A percentile compares a stretch with the other conserved stretches of the same genome.
Evolutionary conservation across 495 filamentous ascomycete species (phyloP).

Genomic region (Aspergillus homomorphus): DNA sequence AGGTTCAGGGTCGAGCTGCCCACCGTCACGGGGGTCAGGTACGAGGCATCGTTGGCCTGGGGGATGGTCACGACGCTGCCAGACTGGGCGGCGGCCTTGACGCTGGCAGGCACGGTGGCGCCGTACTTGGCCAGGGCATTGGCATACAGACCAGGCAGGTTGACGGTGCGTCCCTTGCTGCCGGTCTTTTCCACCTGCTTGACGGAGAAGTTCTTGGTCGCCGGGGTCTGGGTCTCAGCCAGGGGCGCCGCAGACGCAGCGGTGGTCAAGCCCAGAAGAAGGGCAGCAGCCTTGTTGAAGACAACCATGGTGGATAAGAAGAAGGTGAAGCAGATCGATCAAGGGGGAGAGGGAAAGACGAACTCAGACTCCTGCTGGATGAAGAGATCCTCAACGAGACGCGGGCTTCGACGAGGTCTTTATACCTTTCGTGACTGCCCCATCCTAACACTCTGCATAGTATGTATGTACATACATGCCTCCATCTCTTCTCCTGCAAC

Average conservation of each 20-base stretch:
- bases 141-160: conserved; percentile 42
- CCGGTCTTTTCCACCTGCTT: conserved; percentile 32
- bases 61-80: conserved; percentile 54
- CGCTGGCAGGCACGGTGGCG: conserved; percentile 35
- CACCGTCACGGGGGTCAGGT: conserved; percentile 63
- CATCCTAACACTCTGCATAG: background rate
- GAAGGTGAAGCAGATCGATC: background rate
- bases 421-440: conserved; percentile 10
- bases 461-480: too few species aligned
- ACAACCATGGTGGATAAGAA: conserved; percentile 37
- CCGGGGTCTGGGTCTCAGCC: conserved; percentile 8
- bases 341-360: background rate
- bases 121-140: conserved; percentile 45
- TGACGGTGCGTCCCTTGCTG: conserved; percentile 27
- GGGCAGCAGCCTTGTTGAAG: conserved; percentile 37
- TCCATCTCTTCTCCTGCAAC: too few species aligned
- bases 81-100: conserved; percentile 45
- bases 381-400: background rate
- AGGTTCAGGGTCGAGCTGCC: conserved; percentile 61
- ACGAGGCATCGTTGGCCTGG: conserved; percentile 57
- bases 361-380: conserved; percentile 4
- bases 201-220: conserved; percentile 37
- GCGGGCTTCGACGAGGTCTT: background rate
- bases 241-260: conserved; percentile 34
- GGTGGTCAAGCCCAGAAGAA: conserved; percentile 32